Conservation (phyloP, 768 basidiomycete species). For the Russula virescens region DNA sequence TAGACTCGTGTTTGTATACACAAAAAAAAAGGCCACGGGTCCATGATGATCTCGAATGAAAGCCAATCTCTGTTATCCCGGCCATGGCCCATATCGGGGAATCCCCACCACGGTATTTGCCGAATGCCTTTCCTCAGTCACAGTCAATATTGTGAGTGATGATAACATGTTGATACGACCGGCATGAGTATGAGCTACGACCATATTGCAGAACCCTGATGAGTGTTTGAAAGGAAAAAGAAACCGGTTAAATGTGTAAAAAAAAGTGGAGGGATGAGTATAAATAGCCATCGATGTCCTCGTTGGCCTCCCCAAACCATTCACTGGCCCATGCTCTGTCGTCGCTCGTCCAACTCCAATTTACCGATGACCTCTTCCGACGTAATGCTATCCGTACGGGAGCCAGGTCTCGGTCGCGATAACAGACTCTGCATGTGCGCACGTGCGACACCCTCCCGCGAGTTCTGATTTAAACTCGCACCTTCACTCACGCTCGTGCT, state of each 20-base stretch:
- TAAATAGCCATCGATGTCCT: not conserved
- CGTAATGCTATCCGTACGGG: constrained; percentile 39
- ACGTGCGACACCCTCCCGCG: constrained; percentile 22
- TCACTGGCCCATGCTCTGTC: constrained; percentile 19
- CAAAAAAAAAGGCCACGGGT: no score
- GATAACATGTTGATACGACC: constrained; percentile 6
- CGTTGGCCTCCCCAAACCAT: constrained; percentile 3
- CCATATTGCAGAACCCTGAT: constrained; percentile 14
- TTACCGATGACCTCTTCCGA: constrained; percentile 50
- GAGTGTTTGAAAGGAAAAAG: not conserved
- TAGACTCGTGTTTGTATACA: no score
- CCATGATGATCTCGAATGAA: no score
- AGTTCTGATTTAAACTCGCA: constrained; percentile 17
- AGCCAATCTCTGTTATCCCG: no score
- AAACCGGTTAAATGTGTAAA: not conserved
- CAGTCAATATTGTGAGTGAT: not conserved
- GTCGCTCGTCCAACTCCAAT: constrained; percentile 39
- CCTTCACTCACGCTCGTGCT: constrained; percentile 12
- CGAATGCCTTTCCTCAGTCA: no score
- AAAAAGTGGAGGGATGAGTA: not conserved
- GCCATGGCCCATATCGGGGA: no score
- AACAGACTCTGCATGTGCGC: constrained; percentile 20
- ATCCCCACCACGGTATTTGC: no score
- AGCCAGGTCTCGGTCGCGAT: constrained; percentile 29
- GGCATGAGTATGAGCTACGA: constrained; percentile 20